Evolutionary conservation across 257 asterid species (phyloP), one percentile per base, ranked within the genome.

Genomic region (Perilla frutescens): DNA sequence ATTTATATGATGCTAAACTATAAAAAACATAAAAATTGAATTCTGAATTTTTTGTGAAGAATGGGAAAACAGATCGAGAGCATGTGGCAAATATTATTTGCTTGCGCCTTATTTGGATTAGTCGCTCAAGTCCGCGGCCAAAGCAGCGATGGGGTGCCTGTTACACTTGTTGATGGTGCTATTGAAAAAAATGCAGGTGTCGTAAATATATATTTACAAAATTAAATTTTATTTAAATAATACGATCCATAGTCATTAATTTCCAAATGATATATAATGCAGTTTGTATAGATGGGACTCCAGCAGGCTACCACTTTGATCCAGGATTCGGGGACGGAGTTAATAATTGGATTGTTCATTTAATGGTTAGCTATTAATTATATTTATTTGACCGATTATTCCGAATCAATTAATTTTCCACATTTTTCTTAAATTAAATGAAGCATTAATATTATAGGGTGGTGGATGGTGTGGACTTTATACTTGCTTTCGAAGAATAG

Each of bases 391-490:
- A 20, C 26, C 26, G 26, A 20, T 20, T 20, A 20, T 20, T 20
- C 26, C 26, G 26, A 20, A 20, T 20, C 0, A 20, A 20, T 20
- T 20, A 20, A 6, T 13, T 14, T 39, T 61, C 4, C 4, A 37
- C 45, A 45, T 29, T 20, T 11, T 50, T 34, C 4, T 8, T 0
- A 57, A 9, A 49, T 6, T 20, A 20, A 20, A 20, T 20, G 26
- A 20, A 20, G 26, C 26, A 20, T 20, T 20, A 48, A 47, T 45
- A 1, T 34, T 15, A 2, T 39, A 83, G 87, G 87, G 87, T 8
- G 87, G 87, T 32, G 87, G 73, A 48, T 83, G 87, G 85, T 83
- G 87, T 65, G n/a, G 36, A 20, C 26, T 0, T 8, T 6, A 4
- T 6, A n/a, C 37, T 4, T 67, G 72, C 39, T 13, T 2, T 0